Base-by-base conservation (phyloP, 2,329 filamentous ascomycete species). In the Cylindrodendrum hubeiense region DNA sequence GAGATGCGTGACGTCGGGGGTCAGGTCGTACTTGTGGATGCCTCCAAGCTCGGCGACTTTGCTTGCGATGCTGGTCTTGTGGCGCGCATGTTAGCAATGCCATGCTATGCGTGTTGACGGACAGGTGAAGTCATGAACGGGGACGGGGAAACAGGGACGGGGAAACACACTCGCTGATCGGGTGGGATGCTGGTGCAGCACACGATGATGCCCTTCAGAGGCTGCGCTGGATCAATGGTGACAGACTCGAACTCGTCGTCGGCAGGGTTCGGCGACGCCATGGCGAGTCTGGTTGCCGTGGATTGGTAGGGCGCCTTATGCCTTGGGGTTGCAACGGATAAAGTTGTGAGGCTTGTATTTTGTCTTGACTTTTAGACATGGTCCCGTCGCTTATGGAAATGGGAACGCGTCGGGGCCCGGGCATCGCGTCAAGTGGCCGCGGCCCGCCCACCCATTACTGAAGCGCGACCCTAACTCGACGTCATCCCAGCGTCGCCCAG, bases 1-100 rank as follows among this genome's bases (percentile, higher is more conserved):
- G 50, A 99, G 89, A 82, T 99, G 96, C 5, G 96, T 98, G 51
- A 97, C 94, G 78, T 98, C 94, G 61, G 93, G 93, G n/a, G 95
- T 98, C 47, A 99, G 89, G 79, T 99, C 95, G 79, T 94, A 92
- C 74, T 93, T 94, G 85, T 97, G 93, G 65, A 87, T 80, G 54
- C 95, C 96, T 69, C 96, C 96, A 84, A 99, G 94, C 76, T 97
- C 89, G 68, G 85, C 80, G 19, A 93, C 92, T 66, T 90, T 88
- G 52, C 85, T 80, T 17, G 87, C 88, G 52, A 94, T 85, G 58
- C 89, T 83, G 46, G 81, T 80, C 85, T 87, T 47, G 60, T 17
- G 2, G 28, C n/a, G 17, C 10, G 15, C 12, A 30, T 37, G 52
- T 50, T 58, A 53, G 47, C 44, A 24, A 41, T 33, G 26, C 41